These are phyloP conservation scores for Clitopilus hobsonii DNA, from an alignment of 768 basidiomycete species.

Conservation along the genomic window DNA sequence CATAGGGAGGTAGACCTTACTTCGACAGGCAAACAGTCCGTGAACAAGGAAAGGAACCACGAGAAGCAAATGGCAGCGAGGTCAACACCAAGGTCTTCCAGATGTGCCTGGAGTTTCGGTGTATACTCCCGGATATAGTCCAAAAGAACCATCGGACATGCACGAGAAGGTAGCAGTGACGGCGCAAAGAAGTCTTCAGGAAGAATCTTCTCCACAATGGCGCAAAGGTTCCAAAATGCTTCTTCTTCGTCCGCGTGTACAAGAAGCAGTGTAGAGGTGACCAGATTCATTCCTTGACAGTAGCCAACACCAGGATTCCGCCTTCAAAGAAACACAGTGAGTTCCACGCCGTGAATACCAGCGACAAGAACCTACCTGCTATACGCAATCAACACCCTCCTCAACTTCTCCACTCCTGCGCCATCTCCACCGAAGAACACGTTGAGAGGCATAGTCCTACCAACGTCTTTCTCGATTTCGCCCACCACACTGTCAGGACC, in stretches of 20 bases:
- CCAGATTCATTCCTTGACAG: conserved; percentile 93
- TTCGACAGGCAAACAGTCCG: conserved; percentile 94
- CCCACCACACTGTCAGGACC: conserved; percentile 44
- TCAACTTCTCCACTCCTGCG: conserved; percentile 86
- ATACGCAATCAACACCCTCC: conserved; percentile 87
- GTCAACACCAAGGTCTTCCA: conserved; percentile 81
- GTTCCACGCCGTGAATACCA: not conserved
- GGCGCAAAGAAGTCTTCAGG: conserved; percentile 95
- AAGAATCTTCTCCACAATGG: conserved; percentile 83
- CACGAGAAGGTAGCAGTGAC: conserved; percentile 85
- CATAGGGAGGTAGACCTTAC: conserved; percentile 33
- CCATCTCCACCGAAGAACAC: conserved; percentile 98
- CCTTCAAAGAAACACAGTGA: conserved; percentile 32
- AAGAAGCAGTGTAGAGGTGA: conserved; percentile 90
- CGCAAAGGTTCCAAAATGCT: conserved; percentile 91
- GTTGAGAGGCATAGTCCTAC: conserved; percentile 88
- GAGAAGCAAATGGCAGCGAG: conserved; percentile 95
- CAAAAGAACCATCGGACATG: conserved; percentile 86
- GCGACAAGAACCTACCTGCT: conserved; percentile 62
- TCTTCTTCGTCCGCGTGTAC: conserved; percentile 95
- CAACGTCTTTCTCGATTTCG: conserved; percentile 97
- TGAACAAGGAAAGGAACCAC: conserved; percentile 96
- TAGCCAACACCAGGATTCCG: conserved; percentile 93
- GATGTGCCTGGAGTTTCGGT: conserved; percentile 72
- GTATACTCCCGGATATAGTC: conserved; percentile 79